phyloP scores from a whole-genome alignment of 257 asterid species.

The Fraxinus anomala region DNA sequence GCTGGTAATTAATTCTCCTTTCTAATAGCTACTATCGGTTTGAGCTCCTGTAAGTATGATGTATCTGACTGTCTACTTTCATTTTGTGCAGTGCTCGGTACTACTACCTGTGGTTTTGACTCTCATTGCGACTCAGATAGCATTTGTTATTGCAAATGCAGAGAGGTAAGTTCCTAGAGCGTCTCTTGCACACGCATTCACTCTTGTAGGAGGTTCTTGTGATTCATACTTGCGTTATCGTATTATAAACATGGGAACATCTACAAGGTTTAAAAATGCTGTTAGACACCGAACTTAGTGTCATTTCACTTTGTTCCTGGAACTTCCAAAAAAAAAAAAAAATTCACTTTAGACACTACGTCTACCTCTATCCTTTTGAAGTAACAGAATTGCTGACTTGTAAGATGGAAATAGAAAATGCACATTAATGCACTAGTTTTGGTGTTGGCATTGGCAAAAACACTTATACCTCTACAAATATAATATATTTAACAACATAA shows the following conservation, averaged over 20 bases:
- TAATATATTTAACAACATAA: background rate
- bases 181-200: background rate
- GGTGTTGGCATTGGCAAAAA: too few species aligned
- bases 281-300: background rate
- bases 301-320: background rate
- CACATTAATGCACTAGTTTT: background rate
- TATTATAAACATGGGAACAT: background rate
- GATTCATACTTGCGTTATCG: background rate
- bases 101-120: slow-evolving; percentile 91
- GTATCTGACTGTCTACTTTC: slow-evolving; percentile 14
- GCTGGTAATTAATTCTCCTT: slow-evolving; percentile 53
- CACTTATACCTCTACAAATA: too few species aligned
- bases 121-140: slow-evolving; percentile 76
- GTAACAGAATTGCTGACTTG: background rate
- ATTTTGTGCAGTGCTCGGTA: slow-evolving; percentile 63
- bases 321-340: too few species aligned
- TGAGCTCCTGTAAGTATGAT: slow-evolving; percentile 8
- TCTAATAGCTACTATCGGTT: slow-evolving; percentile 11
- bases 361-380: too few species aligned
- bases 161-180: slow-evolving; percentile 50
- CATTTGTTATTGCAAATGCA: slow-evolving; percentile 81
- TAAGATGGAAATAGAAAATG: too few species aligned
- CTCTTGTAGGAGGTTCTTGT: background rate
- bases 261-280: background rate
- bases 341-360: too few species aligned